Evolutionary conservation across 176 grass and related monocot species (phyloP).

Genomic region (Oryza officinalis): DNA sequence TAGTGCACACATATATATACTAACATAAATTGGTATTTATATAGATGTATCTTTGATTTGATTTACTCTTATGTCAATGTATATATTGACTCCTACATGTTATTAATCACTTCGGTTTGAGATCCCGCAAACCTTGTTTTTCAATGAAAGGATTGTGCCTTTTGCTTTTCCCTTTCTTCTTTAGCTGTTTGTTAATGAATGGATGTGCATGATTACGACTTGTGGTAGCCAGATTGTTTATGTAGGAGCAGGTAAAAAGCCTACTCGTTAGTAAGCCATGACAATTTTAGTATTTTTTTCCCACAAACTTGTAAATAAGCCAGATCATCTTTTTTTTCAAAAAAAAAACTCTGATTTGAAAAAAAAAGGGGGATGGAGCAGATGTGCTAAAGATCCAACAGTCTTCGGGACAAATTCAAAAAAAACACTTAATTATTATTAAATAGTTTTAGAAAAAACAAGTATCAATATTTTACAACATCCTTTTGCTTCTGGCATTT

Average conservation of each 20-base stretch:
- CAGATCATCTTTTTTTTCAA: no score
- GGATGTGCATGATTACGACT: conserved; percentile 31
- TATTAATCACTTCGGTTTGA: not conserved
- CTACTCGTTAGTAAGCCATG: not conserved
- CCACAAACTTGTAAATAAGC: not conserved
- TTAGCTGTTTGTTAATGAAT: not conserved
- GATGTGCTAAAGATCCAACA: not conserved
- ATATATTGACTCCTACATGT: no score
- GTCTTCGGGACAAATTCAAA: not conserved
- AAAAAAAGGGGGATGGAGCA: not conserved
- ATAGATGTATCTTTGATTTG: no score
- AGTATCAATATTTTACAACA: not conserved
- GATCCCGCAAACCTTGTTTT: not conserved
- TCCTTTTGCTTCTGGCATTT: not conserved
- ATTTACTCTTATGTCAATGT: no score
- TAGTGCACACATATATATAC: no score
- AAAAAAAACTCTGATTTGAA: not conserved
- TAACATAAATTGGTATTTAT: no score
- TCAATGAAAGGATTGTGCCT: not conserved
- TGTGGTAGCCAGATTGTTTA: conserved; percentile 26
- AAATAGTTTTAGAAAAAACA: not conserved
- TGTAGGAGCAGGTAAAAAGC: not conserved
- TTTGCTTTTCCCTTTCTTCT: not conserved
- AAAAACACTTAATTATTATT: not conserved
- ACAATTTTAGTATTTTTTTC: not conserved